Percentiles rank a stretch among this genome's conserved stretches.
Evolutionary conservation across 2,329 filamentous ascomycete genomes (phyloP).

Genomic region (Metarhizium guizhouense): DNA sequence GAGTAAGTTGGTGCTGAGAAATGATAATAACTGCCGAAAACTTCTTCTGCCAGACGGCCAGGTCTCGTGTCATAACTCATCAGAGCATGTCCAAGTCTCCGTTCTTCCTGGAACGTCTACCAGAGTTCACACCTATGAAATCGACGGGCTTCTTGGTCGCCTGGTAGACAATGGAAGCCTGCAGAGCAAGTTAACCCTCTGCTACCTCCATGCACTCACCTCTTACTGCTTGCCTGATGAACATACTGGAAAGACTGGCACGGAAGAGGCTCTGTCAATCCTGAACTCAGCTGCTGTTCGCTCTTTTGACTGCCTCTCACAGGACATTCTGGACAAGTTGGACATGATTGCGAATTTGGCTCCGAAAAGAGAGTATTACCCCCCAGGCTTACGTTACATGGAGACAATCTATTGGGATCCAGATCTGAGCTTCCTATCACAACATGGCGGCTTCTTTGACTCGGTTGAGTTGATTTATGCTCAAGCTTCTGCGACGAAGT

Average conservation of each 20-base stretch:
- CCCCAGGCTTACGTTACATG: slow-evolving; percentile 29
- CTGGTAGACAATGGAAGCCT: slow-evolving; percentile 41
- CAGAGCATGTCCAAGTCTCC: slow-evolving; percentile 24
- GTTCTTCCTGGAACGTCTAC: slow-evolving; percentile 17
- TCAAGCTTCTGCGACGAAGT: neutral
- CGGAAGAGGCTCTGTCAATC: slow-evolving; percentile 42
- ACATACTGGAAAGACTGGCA: slow-evolving; percentile 40
- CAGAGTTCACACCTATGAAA: slow-evolving; percentile 31
- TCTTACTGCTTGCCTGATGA: slow-evolving; percentile 41
- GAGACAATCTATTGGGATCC: slow-evolving; percentile 35
- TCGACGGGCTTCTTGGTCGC: slow-evolving; percentile 41
- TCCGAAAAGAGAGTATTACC: slow-evolving; percentile 30
- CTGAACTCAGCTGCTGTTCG: slow-evolving; percentile 37
- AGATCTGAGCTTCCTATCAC: slow-evolving; percentile 29
- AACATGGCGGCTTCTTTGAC: slow-evolving; percentile 33
- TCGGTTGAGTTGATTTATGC: neutral
- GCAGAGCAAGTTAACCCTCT: slow-evolving; percentile 40
- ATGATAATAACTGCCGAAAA: slow-evolving; percentile 16
- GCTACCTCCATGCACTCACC: slow-evolving; percentile 45
- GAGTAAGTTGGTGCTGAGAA: slow-evolving; percentile 35
- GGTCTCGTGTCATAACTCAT: neutral
- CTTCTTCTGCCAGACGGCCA: slow-evolving; percentile 29
- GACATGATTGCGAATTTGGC: slow-evolving; percentile 1
- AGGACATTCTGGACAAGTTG: slow-evolving; percentile 2
- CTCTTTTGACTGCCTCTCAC: slow-evolving; percentile 25